These are phyloP conservation scores for Omphalotus olearius DNA, from an alignment of 1,284 basidiomycete genomes.

Conservation along the genomic window DNA sequence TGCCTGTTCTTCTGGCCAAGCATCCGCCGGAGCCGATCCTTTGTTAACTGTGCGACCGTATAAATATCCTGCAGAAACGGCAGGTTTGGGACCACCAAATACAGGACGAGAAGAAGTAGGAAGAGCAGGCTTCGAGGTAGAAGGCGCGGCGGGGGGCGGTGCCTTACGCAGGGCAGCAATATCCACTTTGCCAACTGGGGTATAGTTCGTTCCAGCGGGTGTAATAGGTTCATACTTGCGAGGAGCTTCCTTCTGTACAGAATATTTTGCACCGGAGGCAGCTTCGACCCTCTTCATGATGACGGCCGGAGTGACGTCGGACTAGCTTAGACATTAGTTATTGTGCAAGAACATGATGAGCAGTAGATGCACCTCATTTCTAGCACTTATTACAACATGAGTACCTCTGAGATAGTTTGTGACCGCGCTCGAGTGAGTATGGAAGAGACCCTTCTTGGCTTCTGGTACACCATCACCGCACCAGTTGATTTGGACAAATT, in stretches of 20 bases:
- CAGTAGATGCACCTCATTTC: slow-evolving; percentile 66
- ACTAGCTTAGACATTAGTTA: slow-evolving; percentile 34
- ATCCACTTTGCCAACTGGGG: slow-evolving; percentile 67
- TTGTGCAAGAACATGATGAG: not conserved
- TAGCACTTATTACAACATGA: slow-evolving; percentile 89
- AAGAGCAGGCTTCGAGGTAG: slow-evolving; percentile 29
- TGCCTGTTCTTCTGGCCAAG: slow-evolving; percentile 53
- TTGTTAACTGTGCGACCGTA: slow-evolving; percentile 34
- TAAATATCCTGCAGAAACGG: slow-evolving; percentile 36
- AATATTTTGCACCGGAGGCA: slow-evolving; percentile 92
- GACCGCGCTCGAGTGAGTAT: slow-evolving; percentile 82
- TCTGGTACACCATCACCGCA: slow-evolving; percentile 96
- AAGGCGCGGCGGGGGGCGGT: slow-evolving; percentile 26
- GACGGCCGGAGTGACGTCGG: slow-evolving; percentile 73
- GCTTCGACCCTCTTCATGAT: slow-evolving; percentile 89
- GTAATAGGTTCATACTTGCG: slow-evolving; percentile 67
- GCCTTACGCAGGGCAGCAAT: slow-evolving; percentile 56
- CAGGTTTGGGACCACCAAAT: slow-evolving; percentile 38
- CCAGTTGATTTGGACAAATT: slow-evolving; percentile 92
- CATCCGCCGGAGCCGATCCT: slow-evolving; percentile 44
- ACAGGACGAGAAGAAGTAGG: slow-evolving; percentile 43
- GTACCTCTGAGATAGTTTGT: slow-evolving; percentile 79
- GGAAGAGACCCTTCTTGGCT: slow-evolving; percentile 89
- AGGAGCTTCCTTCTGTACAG: slow-evolving; percentile 63
- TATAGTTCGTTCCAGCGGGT: slow-evolving; percentile 70